Base-by-base conservation (phyloP, 176 grass and related monocot species). In the Carex parvula region DNA sequence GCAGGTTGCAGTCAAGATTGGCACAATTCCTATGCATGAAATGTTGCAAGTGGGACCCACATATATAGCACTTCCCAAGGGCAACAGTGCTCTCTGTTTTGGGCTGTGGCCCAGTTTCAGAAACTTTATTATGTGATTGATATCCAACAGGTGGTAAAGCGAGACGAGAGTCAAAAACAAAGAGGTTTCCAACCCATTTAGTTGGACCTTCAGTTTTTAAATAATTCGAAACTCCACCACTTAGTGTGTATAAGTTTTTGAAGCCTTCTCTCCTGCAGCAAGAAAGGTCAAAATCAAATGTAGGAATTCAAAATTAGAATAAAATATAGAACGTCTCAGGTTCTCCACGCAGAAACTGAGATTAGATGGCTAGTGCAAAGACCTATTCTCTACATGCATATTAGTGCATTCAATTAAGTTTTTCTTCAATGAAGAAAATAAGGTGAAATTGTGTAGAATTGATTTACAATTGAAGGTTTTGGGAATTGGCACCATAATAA, bases 151-250 rank as follows among this genome's bases (percentile, higher is more conserved):
- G 92, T n/a, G 92, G 95, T 65, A 98, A 84, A 22, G 95, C 90
- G 1, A 98, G 88, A 22, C 95, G 92, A 10, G 75, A 87, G 64
- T 94, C 95, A 18, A 98, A 98, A 60, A 98, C 95, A 60, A 98
- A 94, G 44, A 98, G 74, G 83, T 98, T 98, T 26, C 95, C 95
- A 15, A 93, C 86, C 95, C 95, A 98, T 72, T 84, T 87, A 37
- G 79, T 55, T 1, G 86, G 24, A 18, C 92, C 95, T 88, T 98
- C 87, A 26, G 4, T 86, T 88, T 90, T 98, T 15, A 94, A 88
- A 89, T 98, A 98, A 85, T 98, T 94, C 15, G 92, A 98, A 63
- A 98, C 86, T 57, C 95, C 95, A 50, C 95, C 95, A 75, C 89
- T 87, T 75, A 98, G 68, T 5, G 92, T 94, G 46, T 98, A 98